Evolutionary conservation across 164 flowering plant genomes (phyloP).

Genomic region (Chimonanthus praecox): DNA sequence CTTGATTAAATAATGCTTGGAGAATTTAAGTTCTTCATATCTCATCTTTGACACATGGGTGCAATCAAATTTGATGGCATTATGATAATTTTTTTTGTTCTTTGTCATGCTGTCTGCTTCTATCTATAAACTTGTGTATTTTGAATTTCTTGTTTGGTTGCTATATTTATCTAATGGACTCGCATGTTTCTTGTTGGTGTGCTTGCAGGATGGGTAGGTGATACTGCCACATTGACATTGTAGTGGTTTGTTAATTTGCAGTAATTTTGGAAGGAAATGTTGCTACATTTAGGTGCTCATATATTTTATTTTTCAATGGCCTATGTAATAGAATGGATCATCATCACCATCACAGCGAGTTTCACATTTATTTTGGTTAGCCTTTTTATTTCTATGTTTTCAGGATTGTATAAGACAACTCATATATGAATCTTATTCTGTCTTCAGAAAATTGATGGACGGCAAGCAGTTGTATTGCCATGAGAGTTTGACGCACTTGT

Average conservation of each 20-base stretch:
- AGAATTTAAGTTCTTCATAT: background rate
- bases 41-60: background rate
- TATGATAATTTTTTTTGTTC: too few relatives aligned
- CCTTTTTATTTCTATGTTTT: too few relatives aligned
- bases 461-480: too few relatives aligned
- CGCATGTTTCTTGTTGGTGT: slow-evolving; percentile 8
- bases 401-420: too few relatives aligned
- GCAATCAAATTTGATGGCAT: background rate
- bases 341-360: too few relatives aligned
- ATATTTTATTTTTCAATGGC: background rate
- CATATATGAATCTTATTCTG: too few relatives aligned
- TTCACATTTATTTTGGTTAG: too few relatives aligned
- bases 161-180: slow-evolving; percentile 1
- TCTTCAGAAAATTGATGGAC: too few relatives aligned
- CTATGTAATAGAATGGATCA: too few relatives aligned
- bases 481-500: too few relatives aligned
- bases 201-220: slow-evolving; percentile 76
- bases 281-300: background rate
- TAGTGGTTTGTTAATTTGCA: background rate
- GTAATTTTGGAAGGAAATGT: background rate
- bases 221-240: slow-evolving; percentile 8
- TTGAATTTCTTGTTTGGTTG: background rate
- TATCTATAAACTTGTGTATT: background rate
- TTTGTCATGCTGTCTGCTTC: background rate
- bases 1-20: background rate